Evolutionary conservation across 2,329 filamentous ascomycete genomes (phyloP), one percentile per base, ranked within the genome.

Genomic region (Coniochaeta hoffmannii): DNA sequence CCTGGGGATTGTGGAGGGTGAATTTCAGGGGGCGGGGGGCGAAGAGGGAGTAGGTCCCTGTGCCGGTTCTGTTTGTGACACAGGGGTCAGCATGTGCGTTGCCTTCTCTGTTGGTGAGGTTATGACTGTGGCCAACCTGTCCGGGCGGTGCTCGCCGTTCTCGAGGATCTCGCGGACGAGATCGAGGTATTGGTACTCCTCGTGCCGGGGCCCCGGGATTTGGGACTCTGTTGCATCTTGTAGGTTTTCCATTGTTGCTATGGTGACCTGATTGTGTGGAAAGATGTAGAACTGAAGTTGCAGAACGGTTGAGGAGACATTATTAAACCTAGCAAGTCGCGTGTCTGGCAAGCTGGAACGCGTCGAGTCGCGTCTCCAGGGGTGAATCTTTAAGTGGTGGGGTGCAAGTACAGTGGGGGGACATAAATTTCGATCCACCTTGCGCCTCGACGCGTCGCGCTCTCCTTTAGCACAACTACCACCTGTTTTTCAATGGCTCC

Each of bases 111-210:
- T n/a, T n/a, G n/a, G n/a, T n/a, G n/a, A n/a, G n/a, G n/a, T n/a
- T n/a, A n/a, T n/a, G n/a, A n/a, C n/a, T n/a, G n/a, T n/a, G n/a
- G n/a, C n/a, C n/a, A n/a, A 89, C 87, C 90, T 81, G 70, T 99
- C 94, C 31, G 90, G 91, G 17, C 94, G 87, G 68, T 91, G 86
- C 71, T 99, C 94, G 65, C 94, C 94, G 26, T 82, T 75, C 15
- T 84, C 76, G 15, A 99, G 79, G 65, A 97, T 97, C 62, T 90
- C 83, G 61, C 85, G 87, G 59, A 97, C 90, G 26, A 99, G 81
- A 64, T 93, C 81, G 57, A 99, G 85, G 69, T 99, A 99, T 73
- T 97, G 94, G 67, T 91, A 78, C 74, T 99, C 94, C 76, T 97
- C 92, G 66, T 96, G 90, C 24, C 65, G 61, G 53, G 41, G 15